Evolutionary conservation across 176 grass and related monocot species (phyloP).

Genomic region (Puccinellia tenuiflora): DNA sequence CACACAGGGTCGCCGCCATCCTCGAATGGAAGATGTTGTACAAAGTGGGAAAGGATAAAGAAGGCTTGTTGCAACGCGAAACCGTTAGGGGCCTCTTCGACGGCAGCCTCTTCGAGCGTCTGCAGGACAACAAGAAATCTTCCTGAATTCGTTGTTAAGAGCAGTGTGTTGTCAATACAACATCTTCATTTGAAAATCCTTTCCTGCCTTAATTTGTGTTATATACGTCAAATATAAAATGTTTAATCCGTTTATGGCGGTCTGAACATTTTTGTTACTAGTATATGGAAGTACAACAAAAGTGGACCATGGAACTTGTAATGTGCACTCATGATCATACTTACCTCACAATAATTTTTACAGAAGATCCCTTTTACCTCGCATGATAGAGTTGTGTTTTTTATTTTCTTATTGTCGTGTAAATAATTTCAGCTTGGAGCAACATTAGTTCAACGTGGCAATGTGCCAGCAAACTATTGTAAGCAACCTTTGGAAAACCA

Average conservation of each 20-base stretch:
- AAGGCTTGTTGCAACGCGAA: constrained; percentile 39
- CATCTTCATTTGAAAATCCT: not conserved
- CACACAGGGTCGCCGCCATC: not conserved
- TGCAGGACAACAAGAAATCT: constrained; percentile 30
- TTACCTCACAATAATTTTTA: not conserved
- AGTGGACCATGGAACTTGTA: not conserved
- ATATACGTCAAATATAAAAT: not conserved
- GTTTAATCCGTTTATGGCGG: not conserved
- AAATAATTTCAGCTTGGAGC: not conserved
- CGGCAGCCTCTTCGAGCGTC: constrained; percentile 52
- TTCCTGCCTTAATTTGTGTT: not conserved
- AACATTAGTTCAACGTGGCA: not conserved
- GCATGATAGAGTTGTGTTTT: not conserved
- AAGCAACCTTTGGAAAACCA: not conserved
- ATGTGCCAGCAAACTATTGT: not conserved
- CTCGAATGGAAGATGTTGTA: constrained; percentile 47
- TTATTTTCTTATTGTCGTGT: not conserved
- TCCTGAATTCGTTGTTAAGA: not conserved
- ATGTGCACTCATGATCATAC: not conserved
- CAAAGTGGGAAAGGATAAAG: constrained; percentile 44
- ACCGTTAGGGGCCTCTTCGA: constrained; percentile 35
- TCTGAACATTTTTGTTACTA: not conserved
- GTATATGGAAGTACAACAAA: not conserved
- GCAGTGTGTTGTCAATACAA: not conserved
- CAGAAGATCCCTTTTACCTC: not conserved